Percentiles rank a stretch among this genome's conserved stretches.
Conservation (phyloP, 2,329 filamentous ascomycete species). For the Apiospora phragmitis region DNA sequence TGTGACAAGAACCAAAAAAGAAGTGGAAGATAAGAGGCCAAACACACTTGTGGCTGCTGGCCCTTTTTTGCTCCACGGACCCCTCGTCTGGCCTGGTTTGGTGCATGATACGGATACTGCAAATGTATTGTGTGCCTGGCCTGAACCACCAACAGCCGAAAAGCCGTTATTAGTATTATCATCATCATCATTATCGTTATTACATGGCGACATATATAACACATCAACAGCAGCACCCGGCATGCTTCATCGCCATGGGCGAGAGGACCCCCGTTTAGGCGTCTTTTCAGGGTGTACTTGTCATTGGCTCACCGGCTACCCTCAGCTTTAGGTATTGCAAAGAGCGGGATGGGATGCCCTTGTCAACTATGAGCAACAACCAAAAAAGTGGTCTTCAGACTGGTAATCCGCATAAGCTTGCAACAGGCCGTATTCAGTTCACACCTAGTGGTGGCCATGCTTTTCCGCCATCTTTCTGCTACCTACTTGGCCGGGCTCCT, state of each 20-base stretch:
- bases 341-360: constrained; percentile 1
- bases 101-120: background rate
- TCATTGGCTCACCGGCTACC: background rate
- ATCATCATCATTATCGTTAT: too few relatives aligned
- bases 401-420: constrained; percentile 7
- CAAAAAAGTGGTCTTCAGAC: background rate
- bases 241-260: background rate
- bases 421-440: background rate
- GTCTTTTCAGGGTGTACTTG: background rate
- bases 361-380: background rate
- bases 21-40: constrained; percentile 6
- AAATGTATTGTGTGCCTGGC: background rate
- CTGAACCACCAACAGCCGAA: background rate
- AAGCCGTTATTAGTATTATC: background rate
- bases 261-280: background rate
- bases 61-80: constrained; percentile 2
- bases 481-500: background rate
- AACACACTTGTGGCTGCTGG: background rate
- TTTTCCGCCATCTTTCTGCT: background rate
- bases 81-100: background rate
- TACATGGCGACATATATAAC: background rate
- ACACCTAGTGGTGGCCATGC: background rate
- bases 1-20: background rate
- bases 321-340: background rate
- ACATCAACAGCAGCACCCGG: background rate